Evolutionary conservation across 2,329 filamentous ascomycete genomes (phyloP), one percentile per base, ranked within the genome.

Genomic region (Tolypocladium pustulatum): DNA sequence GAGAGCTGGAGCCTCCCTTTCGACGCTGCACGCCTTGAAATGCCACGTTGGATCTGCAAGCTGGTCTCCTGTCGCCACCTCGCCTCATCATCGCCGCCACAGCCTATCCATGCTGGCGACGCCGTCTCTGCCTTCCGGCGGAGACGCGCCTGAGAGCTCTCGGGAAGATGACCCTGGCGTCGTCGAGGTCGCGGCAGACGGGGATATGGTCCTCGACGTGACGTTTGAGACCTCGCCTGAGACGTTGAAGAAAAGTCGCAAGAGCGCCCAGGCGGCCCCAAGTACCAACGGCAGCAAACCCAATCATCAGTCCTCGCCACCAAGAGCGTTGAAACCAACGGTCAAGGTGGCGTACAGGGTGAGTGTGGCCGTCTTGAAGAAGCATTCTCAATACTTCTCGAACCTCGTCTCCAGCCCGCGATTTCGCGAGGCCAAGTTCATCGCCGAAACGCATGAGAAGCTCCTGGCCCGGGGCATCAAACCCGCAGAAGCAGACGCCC

Each of bases 301-400:
- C 20, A 64, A 66, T 25, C 58, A 61, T 27, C 62, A 66, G 37
- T 63, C 65, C 32, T 58, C 63, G 25, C 63, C 67, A 32, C 67
- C 65, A 7, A 20, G 49, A 36, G 20, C 20, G 30, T 22, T 53
- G 53, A 76, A 74, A 62, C 67, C 75, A 54, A 72, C 64, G 55
- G 65, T 76, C 36, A 71, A 73, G 27, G 68, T 77, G 38, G 74
- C 77, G 15, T 91, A 86, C 66, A 80, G 87, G 32, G 86, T 89
- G 51, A 78, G 80, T 56, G 73, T 85, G 1, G 74, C 74, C 15
- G 73, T 73, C 0, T 75, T 91, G 38, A 82, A 78, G 70, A 76
- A 76, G 61, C 78, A 82, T 61, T 91, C 88, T 6, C 81, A 81
- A 59, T 91, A 90, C 70, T 91, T 91, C 68, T 78, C 78, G 58